Evolutionary conservation across 331 rosid genomes (phyloP).

Genomic region (Rhamnella rubrinervis): DNA sequence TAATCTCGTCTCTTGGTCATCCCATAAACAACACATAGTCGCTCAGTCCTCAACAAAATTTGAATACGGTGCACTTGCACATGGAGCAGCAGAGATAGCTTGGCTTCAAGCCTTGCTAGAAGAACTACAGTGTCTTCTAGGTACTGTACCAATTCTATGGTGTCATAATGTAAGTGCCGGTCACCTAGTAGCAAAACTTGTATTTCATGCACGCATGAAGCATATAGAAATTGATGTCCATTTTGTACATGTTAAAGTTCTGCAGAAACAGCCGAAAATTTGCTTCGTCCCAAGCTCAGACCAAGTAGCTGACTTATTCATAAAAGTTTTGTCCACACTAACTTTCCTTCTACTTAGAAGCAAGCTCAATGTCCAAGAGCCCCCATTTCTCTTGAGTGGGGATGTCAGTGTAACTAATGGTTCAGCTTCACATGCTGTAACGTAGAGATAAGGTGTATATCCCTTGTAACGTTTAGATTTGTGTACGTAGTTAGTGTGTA

Average conservation of each 20-base stretch:
- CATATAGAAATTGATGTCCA: constrained; percentile 1
- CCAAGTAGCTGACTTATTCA: background rate
- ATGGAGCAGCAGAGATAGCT: background rate
- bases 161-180: background rate
- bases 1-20: background rate
- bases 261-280: background rate
- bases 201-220: background rate
- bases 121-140: background rate
- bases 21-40: background rate
- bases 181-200: background rate
- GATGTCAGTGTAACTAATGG: too few relatives aligned
- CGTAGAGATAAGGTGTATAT: too few relatives aligned
- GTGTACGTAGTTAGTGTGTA: too few relatives aligned
- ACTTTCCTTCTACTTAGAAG: too few relatives aligned
- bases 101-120: background rate
- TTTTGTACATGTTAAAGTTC: background rate
- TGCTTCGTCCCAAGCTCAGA: background rate
- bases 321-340: background rate
- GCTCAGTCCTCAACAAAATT: background rate
- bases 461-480: too few relatives aligned
- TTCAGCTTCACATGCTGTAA: too few relatives aligned
- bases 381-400: too few relatives aligned
- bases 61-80: background rate
- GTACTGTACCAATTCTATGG: background rate
- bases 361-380: too few relatives aligned